A percentile compares a stretch with the other conserved stretches of the same genome.
These are phyloP conservation scores for Fusarium liriodendri DNA, from an alignment of 2,329 filamentous ascomycete genomes.

Conservation along the genomic window DNA sequence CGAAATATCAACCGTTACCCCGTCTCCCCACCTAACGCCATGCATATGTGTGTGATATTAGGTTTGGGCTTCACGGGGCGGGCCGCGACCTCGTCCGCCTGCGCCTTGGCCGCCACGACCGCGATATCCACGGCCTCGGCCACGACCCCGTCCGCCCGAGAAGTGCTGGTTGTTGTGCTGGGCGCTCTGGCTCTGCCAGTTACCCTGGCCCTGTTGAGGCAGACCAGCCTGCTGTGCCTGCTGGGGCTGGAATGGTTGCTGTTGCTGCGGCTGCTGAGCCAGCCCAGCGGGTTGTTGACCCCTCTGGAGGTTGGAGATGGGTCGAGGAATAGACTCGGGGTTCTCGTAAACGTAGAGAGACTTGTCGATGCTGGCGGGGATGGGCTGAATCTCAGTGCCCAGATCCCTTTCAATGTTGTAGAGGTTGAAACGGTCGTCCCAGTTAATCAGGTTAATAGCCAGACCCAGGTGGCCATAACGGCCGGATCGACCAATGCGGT, in stretches of 20 bases:
- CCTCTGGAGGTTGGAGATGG: constrained; percentile 65
- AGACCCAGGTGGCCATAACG: constrained; percentile 97
- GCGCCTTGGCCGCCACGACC: constrained; percentile 51
- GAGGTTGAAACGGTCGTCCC: constrained; percentile 98
- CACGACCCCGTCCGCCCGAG: constrained; percentile 52
- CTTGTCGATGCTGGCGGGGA: constrained; percentile 94
- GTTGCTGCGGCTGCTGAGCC: constrained; percentile 44
- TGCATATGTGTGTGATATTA: constrained; percentile 45
- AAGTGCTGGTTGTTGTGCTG: constrained; percentile 53
- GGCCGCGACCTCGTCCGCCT: constrained; percentile 51
- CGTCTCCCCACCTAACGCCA: constrained; percentile 42
- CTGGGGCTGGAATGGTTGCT: constrained; percentile 44
- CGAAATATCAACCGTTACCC: constrained; percentile 40
- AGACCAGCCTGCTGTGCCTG: constrained; percentile 46
- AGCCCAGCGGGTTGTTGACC: constrained; percentile 43
- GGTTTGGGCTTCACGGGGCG: constrained; percentile 50
- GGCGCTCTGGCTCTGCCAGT: constrained; percentile 54
- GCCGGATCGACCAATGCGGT: constrained; percentile 97
- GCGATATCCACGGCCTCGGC: constrained; percentile 53
- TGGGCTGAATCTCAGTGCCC: constrained; percentile 97
- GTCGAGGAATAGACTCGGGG: constrained; percentile 92
- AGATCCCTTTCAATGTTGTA: constrained; percentile 99
- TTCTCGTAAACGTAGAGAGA: constrained; percentile 98
- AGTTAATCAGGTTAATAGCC: constrained; percentile 99
- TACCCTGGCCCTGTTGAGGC: constrained; percentile 49